Evolutionary conservation across 2,329 filamentous ascomycete genomes (phyloP).

Genomic region (Orbilia blumenaviensis): DNA sequence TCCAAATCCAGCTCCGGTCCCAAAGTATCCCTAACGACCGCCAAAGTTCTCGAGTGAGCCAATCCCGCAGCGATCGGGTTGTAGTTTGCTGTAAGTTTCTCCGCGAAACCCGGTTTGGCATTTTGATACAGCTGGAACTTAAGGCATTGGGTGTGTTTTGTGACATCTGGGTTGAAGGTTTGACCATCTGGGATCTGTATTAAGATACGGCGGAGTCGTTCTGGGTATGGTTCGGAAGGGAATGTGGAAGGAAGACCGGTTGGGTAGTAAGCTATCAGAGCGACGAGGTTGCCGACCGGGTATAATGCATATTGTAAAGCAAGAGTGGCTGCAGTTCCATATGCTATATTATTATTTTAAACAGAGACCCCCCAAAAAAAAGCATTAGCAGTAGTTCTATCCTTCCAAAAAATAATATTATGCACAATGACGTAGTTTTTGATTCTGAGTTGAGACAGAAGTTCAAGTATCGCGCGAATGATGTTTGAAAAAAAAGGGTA

Average conservation of each 20-base stretch:
- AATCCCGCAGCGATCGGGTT: slow-evolving; percentile 71
- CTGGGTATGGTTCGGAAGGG: slow-evolving; percentile 59
- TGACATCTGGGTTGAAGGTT: slow-evolving; percentile 56
- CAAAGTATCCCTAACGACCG: slow-evolving; percentile 70
- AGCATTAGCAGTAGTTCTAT: background rate
- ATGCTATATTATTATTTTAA: slow-evolving; percentile 63
- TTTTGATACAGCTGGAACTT: slow-evolving; percentile 68
- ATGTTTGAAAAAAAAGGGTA: too few relatives aligned
- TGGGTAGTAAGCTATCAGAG: slow-evolving; percentile 72
- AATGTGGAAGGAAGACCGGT: slow-evolving; percentile 66
- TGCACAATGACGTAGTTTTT: background rate
- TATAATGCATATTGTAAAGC: slow-evolving; percentile 69
- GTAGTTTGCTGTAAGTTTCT: slow-evolving; percentile 74
- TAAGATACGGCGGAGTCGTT: slow-evolving; percentile 63
- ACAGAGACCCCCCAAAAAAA: background rate
- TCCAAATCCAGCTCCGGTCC: slow-evolving; percentile 79
- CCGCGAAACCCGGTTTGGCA: slow-evolving; percentile 73
- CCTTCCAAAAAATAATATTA: background rate
- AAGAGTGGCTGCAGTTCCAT: slow-evolving; percentile 70
- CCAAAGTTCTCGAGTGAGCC: slow-evolving; percentile 74
- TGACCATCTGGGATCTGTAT: slow-evolving; percentile 68
- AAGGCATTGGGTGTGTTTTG: slow-evolving; percentile 60
- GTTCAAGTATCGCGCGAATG: too few relatives aligned
- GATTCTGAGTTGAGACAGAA: background rate
- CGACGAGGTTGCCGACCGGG: slow-evolving; percentile 68